Percentiles rank a stretch among this genome's conserved stretches.
These are phyloP conservation scores for Physaria fendleri DNA, from an alignment of 345 rosid genomes.

Conservation along the genomic window DNA sequence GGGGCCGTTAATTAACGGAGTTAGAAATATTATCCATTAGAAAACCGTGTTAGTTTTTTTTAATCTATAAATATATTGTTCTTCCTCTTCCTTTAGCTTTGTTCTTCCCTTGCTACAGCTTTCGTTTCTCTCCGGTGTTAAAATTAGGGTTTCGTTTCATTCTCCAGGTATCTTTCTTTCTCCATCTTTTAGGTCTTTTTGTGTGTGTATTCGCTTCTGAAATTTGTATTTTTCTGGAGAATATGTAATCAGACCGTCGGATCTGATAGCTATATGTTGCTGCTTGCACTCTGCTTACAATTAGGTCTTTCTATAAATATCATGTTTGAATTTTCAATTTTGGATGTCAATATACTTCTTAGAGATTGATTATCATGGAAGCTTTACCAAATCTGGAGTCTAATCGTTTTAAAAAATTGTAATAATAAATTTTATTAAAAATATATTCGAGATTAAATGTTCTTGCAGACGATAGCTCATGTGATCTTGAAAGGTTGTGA, in stretches of 20 bases:
- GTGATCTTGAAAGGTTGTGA: slow-evolving; percentile 13
- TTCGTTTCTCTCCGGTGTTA: slow-evolving; percentile 6
- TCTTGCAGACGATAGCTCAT: not conserved
- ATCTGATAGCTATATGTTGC: slow-evolving; percentile 18
- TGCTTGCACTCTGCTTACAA: not conserved
- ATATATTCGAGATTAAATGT: not conserved
- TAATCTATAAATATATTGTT: slow-evolving; percentile 29
- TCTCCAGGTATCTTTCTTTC: slow-evolving; percentile 24
- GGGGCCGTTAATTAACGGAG: slow-evolving; percentile 23
- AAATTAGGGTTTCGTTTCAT: slow-evolving; percentile 19
- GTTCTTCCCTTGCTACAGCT: not conserved
- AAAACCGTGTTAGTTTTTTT: slow-evolving; percentile 18
- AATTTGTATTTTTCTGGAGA: not conserved
- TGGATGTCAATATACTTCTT: not conserved
- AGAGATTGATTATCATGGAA: not conserved
- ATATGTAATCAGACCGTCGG: not conserved
- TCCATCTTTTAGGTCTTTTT: not conserved
- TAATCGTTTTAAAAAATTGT: not conserved
- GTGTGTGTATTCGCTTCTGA: not conserved
- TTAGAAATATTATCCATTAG: slow-evolving; percentile 22
- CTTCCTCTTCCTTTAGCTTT: slow-evolving; percentile 9
- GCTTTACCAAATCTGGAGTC: not conserved
- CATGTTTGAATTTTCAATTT: not conserved
- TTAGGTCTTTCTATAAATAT: not conserved
- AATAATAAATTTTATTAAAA: not conserved